Percentiles rank a stretch among this genome's conserved stretches.
phyloP scores from a whole-genome alignment of 345 rosid genomes.

The Citrus sp. region DNA sequence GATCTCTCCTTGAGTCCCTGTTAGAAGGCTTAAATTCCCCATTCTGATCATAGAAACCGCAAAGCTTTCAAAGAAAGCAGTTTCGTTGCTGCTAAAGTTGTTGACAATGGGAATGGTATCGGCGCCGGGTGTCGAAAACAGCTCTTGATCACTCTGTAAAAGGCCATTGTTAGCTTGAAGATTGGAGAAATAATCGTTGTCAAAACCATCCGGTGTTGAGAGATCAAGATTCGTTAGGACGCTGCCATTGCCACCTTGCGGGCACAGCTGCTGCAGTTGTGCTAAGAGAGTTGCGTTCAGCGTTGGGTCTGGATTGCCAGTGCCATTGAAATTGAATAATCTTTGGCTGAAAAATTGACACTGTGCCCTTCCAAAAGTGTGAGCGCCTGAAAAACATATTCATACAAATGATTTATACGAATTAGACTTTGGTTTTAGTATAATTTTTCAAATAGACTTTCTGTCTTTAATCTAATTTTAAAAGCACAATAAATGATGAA shows the following conservation, averaged over 20 bases:
- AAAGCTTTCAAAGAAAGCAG: slow-evolving; percentile 54
- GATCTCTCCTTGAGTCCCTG: slow-evolving; percentile 55
- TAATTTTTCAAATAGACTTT: too few species aligned
- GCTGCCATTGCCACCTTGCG: slow-evolving; percentile 37
- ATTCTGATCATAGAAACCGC: slow-evolving; percentile 54
- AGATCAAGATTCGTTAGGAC: slow-evolving; percentile 41
- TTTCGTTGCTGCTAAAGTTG: slow-evolving; percentile 37
- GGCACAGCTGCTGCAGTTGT: slow-evolving; percentile 46
- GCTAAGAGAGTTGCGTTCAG: slow-evolving; percentile 39
- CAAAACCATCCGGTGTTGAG: slow-evolving; percentile 47
- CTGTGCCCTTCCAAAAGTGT: slow-evolving; percentile 60
- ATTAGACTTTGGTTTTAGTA: background rate
- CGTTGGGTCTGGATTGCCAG: slow-evolving; percentile 50
- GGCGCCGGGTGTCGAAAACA: slow-evolving; percentile 49
- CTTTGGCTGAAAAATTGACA: slow-evolving; percentile 33
- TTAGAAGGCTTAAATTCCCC: slow-evolving; percentile 54
- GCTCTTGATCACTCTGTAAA: slow-evolving; percentile 55
- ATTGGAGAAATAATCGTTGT: slow-evolving; percentile 48
- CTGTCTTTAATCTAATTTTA: too few species aligned
- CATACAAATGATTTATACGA: background rate
- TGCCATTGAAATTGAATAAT: slow-evolving; percentile 44
- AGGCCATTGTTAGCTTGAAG: slow-evolving; percentile 41
- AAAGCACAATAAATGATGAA: too few species aligned
- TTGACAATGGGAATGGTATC: slow-evolving; percentile 38
- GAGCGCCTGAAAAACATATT: slow-evolving; percentile 40